Percentiles rank a stretch among this genome's conserved stretches.
Evolutionary conservation across 2,329 filamentous ascomycete species (phyloP).

Genomic region (Verticillium nubilum): DNA sequence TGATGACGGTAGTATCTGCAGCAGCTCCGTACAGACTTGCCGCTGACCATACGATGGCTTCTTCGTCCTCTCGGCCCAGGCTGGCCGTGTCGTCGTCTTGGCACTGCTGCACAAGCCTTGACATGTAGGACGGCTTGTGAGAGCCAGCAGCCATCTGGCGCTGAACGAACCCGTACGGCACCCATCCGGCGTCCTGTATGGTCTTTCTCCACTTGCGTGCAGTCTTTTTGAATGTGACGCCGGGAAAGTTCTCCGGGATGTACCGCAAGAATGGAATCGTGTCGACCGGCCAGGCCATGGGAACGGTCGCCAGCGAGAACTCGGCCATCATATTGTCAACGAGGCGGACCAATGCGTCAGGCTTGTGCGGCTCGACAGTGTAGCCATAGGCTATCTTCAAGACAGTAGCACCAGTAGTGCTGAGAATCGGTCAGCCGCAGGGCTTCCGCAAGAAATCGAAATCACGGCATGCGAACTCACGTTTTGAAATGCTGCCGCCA

Average conservation of each 20-base stretch:
- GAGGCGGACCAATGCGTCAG: slow-evolving; percentile 22
- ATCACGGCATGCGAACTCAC: slow-evolving; percentile 4
- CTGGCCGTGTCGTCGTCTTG: not conserved
- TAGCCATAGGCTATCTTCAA: slow-evolving; percentile 18
- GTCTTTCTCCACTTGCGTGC: slow-evolving; percentile 18
- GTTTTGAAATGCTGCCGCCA: slow-evolving; percentile 9
- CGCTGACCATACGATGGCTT: slow-evolving; percentile 18
- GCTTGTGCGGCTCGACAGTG: slow-evolving; percentile 19
- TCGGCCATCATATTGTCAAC: slow-evolving; percentile 22
- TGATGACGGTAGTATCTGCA: slow-evolving; percentile 22
- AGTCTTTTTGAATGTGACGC: slow-evolving; percentile 21
- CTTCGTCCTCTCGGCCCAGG: slow-evolving; percentile 13
- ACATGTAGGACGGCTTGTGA: slow-evolving; percentile 19
- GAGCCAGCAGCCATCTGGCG: slow-evolving; percentile 17
- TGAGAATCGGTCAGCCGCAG: not conserved
- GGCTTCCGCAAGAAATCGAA: too few species aligned
- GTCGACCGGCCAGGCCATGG: slow-evolving; percentile 26
- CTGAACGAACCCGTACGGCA: slow-evolving; percentile 24
- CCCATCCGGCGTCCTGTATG: slow-evolving; percentile 11
- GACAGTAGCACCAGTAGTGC: slow-evolving; percentile 4
- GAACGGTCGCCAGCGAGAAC: slow-evolving; percentile 20
- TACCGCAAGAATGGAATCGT: slow-evolving; percentile 22
- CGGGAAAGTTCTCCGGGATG: slow-evolving; percentile 23
- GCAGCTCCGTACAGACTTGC: slow-evolving; percentile 21
- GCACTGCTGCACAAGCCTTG: slow-evolving; percentile 16